Evolutionary conservation across 805 yeast genomes (phyloP).

Genomic region (Wickerhamiella kurtzmanii): DNA sequence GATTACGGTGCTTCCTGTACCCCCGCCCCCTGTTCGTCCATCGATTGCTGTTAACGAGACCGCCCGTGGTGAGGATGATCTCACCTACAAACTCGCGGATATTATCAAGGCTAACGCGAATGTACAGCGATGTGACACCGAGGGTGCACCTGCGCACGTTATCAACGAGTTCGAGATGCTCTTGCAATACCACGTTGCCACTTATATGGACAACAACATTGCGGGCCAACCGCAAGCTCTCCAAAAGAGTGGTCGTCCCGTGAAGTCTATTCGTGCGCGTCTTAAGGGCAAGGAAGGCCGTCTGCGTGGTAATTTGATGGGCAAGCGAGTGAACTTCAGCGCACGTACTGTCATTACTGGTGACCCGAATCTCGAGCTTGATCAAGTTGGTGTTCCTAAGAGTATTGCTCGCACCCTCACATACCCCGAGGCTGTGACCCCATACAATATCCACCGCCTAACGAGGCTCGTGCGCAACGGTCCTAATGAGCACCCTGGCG

Average conservation of each 20-base stretch:
- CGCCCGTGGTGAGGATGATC: constrained; percentile 97
- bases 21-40: constrained; percentile 99
- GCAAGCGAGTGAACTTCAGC: constrained; percentile 97
- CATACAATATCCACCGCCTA: constrained; percentile 85
- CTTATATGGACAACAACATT: constrained; percentile 98
- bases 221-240: constrained; percentile 99
- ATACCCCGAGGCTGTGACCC: constrained; percentile 96
- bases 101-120: constrained; percentile 91
- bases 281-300: constrained; percentile 99
- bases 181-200: constrained; percentile 94
- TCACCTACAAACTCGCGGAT: constrained; percentile 94
- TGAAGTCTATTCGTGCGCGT: constrained; percentile 97
- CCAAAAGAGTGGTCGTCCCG: constrained; percentile 97
- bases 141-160: constrained; percentile 98
- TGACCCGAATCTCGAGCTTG: constrained; percentile 94
- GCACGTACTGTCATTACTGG: constrained; percentile 99
- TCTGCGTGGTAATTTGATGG: constrained; percentile 96
- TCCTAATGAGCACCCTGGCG: constrained; percentile 99
- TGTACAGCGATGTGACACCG: constrained; percentile 94
- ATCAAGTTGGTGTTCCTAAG: constrained; percentile 97
- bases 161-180: constrained; percentile 91
- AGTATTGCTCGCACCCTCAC: constrained; percentile 91
- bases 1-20: constrained; percentile 94
- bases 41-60: constrained; percentile 96
- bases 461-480: constrained; percentile 94